Conservation (phyloP, 768 basidiomycete genomes). For the Crassisporium funariophilum region DNA sequence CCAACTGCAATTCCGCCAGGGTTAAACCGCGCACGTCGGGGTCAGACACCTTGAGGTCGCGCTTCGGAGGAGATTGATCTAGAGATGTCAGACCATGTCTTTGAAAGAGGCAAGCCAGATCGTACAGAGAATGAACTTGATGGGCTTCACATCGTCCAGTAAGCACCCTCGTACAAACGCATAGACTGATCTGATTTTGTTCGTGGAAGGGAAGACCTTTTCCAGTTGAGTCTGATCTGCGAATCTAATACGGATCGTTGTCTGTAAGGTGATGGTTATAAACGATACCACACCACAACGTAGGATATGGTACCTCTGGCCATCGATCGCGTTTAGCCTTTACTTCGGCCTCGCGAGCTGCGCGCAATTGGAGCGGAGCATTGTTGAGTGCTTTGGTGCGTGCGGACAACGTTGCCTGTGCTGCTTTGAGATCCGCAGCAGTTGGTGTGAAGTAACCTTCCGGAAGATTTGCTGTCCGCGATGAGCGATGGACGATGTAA, state of each 20-base stretch:
- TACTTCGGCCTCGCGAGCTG: conserved; percentile 61
- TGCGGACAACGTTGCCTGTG: conserved; percentile 63
- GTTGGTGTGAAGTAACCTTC: conserved; percentile 79
- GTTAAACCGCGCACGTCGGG: conserved; percentile 66
- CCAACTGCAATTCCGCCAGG: conserved; percentile 69
- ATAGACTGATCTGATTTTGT: conserved; percentile 82
- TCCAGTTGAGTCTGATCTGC: conserved; percentile 82
- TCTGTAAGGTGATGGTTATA: conserved; percentile 47
- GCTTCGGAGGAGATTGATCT: conserved; percentile 77
- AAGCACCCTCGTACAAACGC: conserved; percentile 78
- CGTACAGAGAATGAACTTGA: conserved; percentile 85
- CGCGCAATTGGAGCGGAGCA: conserved; percentile 70
- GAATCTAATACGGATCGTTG: conserved; percentile 81
- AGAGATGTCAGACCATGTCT: background rate
- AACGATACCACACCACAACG: background rate
- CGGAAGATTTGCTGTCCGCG: conserved; percentile 50
- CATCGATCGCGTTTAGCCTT: conserved; percentile 65
- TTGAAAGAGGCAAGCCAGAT: conserved; percentile 12
- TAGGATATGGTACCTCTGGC: conserved; percentile 58
- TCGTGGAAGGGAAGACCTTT: conserved; percentile 71
- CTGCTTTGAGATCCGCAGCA: conserved; percentile 65
- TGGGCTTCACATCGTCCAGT: conserved; percentile 71
- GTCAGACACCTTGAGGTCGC: conserved; percentile 84
- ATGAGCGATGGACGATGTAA: conserved; percentile 10
- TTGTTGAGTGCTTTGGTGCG: conserved; percentile 64